A percentile compares a stretch with the other conserved stretches of the same genome.
Evolutionary conservation across 2,329 filamentous ascomycete species (phyloP).

Genomic region (Alternaria postmessia): DNA sequence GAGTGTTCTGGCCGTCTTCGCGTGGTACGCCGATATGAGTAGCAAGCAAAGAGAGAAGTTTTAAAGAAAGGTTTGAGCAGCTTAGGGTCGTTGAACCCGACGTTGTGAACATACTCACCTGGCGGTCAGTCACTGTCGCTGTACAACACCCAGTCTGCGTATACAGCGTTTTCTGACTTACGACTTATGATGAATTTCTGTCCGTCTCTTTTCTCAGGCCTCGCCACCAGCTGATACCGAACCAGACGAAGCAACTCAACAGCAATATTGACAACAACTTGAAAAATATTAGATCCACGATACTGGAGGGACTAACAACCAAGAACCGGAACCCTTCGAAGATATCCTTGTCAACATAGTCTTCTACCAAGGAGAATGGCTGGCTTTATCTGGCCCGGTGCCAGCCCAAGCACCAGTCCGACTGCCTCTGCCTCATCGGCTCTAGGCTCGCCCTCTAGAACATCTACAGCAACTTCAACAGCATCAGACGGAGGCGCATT

Average conservation of each 20-base stretch:
- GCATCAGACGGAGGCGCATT: background rate
- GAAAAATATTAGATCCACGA: background rate
- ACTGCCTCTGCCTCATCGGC: too few species aligned
- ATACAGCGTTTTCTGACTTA: background rate
- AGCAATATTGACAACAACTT: background rate
- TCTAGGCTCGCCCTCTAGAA: too few species aligned
- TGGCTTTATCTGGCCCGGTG: background rate
- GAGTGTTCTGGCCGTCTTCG: background rate
- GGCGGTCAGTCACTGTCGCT: background rate
- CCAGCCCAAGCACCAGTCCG: background rate
- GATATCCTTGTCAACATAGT: background rate
- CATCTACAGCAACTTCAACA: background rate
- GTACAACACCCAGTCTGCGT: background rate
- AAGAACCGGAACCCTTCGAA: background rate
- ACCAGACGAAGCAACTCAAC: background rate
- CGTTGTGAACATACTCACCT: background rate
- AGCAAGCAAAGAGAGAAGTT: background rate
- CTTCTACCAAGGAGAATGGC: background rate
- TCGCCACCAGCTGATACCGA: background rate
- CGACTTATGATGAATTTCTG: background rate
- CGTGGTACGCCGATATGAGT: background rate
- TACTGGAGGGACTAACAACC: background rate
- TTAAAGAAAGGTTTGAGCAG: background rate
- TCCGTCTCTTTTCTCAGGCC: background rate
- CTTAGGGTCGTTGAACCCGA: background rate